Base-by-base conservation (phyloP, 2,329 filamentous ascomycete genomes). In the Botrytis cinerea region DNA sequence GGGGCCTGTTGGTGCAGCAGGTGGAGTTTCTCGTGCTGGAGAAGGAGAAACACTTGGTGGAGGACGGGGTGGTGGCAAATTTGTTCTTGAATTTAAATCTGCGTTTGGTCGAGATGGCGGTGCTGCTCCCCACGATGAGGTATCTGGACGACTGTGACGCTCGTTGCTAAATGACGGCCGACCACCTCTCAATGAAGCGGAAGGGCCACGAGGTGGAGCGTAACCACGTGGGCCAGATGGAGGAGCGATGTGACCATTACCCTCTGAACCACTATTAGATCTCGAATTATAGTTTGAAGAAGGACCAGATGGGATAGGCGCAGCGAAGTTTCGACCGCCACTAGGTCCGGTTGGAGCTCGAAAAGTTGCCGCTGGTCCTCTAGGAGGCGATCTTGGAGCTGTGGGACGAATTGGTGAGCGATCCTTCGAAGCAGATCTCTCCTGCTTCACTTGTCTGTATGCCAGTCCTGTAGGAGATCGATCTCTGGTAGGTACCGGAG, bases 181-280 rank as follows among this genome's bases (percentile, higher is more conserved):
- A 20, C 79, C 78, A 38, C 79, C 80, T 75, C 80, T 77, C 72
- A 78, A 77, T 45, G 75, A 75, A 63, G 76, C 77, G 9, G 75
- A 74, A 59, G 72, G 72, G 25, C 79, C 79, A 61, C 79, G 77
- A 66, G 73, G 61, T 48, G 79, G 76, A 25, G 78, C 75, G 71
- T 80, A 81, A 32, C 79, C 80, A 68, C 81, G 79, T 70, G 81
- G 81, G 68, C 81, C 81, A n/a, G 80, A 77, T 54, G 81, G 81
- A 59, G 80, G 80, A 43, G 38, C 60, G 20, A 71, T 61, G 69
- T 68, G 57, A 46, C 72, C 57, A 38, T 63, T 35, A 46, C 72
- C 76, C 25, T 80, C 79, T 25, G 75, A 72, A 73, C 78, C 72
- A 35, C 51, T 57, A 57, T 57, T 57, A 28, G 72, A 78, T 61